Evolutionary conservation across 805 yeast species (phyloP).

Genomic region (Kluyveromyces wickerhamii): DNA sequence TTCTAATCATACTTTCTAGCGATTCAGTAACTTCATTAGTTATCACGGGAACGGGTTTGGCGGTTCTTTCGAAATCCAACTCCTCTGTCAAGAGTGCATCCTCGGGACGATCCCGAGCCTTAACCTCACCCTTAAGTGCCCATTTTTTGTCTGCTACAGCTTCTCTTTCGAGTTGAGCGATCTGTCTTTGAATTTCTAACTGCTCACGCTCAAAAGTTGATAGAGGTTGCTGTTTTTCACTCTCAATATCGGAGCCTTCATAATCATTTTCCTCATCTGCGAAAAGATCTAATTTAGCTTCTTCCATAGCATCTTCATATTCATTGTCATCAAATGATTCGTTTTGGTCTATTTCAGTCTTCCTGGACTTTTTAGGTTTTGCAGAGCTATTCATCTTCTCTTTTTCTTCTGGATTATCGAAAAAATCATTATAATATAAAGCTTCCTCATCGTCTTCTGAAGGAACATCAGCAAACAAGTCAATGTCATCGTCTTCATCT

Average conservation of each 20-base stretch:
- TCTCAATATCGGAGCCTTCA: slow-evolving; percentile 20
- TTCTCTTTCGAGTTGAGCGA: slow-evolving; percentile 72
- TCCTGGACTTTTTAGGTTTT: slow-evolving; percentile 7
- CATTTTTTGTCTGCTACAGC: slow-evolving; percentile 86
- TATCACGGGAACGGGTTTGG: slow-evolving; percentile 93
- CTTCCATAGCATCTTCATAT: slow-evolving; percentile 50
- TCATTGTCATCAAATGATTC: slow-evolving; percentile 52
- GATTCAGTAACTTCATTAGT: slow-evolving; percentile 83
- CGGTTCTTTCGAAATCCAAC: slow-evolving; percentile 83
- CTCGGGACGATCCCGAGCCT: slow-evolving; percentile 68
- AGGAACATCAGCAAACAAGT: slow-evolving; percentile 44
- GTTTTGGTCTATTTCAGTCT: slow-evolving; percentile 21
- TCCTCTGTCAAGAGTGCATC: slow-evolving; percentile 80
- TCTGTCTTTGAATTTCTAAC: slow-evolving; percentile 64
- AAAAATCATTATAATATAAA: slow-evolving; percentile 60
- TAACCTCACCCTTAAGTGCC: slow-evolving; percentile 92
- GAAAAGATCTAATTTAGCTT: slow-evolving; percentile 56
- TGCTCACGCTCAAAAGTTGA: slow-evolving; percentile 85
- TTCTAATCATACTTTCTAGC: slow-evolving; percentile 79
- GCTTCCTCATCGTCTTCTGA: slow-evolving; percentile 45
- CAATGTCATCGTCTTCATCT: slow-evolving; percentile 42
- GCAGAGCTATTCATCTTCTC: slow-evolving; percentile 7
- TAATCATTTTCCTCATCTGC: slow-evolving; percentile 36
- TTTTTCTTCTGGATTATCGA: slow-evolving; percentile 33
- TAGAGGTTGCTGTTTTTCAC: slow-evolving; percentile 24